These are phyloP conservation scores for Keqinozyma sinolaborantium DNA, from an alignment of 1,139 yeast genomes.

Conservation along the genomic window DNA sequence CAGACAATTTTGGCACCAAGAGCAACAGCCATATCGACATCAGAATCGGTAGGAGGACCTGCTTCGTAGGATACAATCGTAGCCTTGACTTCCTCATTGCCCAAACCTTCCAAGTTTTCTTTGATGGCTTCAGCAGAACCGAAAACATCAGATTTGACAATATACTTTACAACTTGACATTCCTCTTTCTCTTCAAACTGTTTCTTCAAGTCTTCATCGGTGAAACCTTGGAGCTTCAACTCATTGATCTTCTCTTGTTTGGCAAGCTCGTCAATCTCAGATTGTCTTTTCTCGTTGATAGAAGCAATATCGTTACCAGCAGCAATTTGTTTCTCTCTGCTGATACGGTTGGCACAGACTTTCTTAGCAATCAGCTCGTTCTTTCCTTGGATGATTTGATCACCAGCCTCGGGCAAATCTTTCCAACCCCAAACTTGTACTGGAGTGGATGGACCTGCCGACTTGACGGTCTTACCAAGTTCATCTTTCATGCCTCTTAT, in stretches of 20 bases:
- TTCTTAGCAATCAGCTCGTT: conserved; percentile 73
- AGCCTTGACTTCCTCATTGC: conserved; percentile 80
- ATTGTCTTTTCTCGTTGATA: conserved; percentile 58
- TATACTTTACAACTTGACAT: conserved; percentile 36
- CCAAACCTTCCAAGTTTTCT: conserved; percentile 76
- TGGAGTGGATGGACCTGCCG: conserved; percentile 87
- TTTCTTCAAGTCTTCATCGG: conserved; percentile 32
- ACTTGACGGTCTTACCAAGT: conserved; percentile 55
- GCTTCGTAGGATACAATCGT: conserved; percentile 71
- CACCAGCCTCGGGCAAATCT: conserved; percentile 90
- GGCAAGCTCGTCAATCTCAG: conserved; percentile 44
- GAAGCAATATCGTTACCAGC: conserved; percentile 66
- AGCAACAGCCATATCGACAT: conserved; percentile 75
- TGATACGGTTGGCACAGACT: conserved; percentile 61
- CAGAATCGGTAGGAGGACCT: conserved; percentile 83
- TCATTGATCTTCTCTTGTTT: conserved; percentile 52
- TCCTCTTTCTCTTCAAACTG: conserved; percentile 15
- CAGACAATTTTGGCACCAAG: conserved; percentile 72
- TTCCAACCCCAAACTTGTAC: conserved; percentile 96
- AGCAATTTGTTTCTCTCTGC: conserved; percentile 53
- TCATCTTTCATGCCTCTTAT: conserved; percentile 83
- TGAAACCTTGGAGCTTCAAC: conserved; percentile 55
- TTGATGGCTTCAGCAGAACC: conserved; percentile 61
- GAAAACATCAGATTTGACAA: conserved; percentile 86
- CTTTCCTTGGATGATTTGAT: conserved; percentile 71